Evolutionary conservation across 75 land plant genomes (phyloP).

Genomic region (Gnetum montanum): DNA sequence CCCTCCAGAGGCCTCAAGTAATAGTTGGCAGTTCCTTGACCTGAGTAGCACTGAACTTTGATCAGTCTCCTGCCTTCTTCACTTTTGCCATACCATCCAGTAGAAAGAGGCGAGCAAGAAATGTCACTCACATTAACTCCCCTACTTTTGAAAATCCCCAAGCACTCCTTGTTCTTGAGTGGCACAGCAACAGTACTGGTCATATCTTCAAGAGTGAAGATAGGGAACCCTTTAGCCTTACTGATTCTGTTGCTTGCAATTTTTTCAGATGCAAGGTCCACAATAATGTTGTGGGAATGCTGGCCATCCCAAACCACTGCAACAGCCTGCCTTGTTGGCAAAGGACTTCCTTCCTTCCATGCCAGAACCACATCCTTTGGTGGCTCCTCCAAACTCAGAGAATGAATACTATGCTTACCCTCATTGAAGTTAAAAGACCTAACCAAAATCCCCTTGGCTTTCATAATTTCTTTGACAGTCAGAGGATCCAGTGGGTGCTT

Average conservation of each 20-base stretch:
- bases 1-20: constrained; percentile 93
- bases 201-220: constrained; percentile 46
- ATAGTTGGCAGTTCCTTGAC: constrained; percentile 55
- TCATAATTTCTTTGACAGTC: constrained; percentile 40
- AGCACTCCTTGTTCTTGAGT: constrained; percentile 23
- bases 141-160: constrained; percentile 33
- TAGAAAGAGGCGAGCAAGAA: constrained; percentile 31
- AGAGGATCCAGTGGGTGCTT: constrained; percentile 90
- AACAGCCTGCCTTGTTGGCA: constrained; percentile 45
- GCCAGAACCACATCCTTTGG: constrained; percentile 39
- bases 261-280: constrained; percentile 24
- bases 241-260: constrained; percentile 10
- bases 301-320: constrained; percentile 27
- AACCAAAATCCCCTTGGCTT: constrained; percentile 33
- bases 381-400: constrained; percentile 56
- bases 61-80: constrained; percentile 51
- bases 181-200: constrained; percentile 12
- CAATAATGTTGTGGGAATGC: constrained; percentile 19
- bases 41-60: constrained; percentile 60
- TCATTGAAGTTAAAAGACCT: constrained; percentile 28
- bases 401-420: constrained; percentile 24
- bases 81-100: constrained; percentile 51
- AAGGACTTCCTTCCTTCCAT: constrained; percentile 39
- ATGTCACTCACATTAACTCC: constrained; percentile 47
- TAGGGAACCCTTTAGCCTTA: constrained; percentile 43